phyloP scores from a whole-genome alignment of 352 stramenopile genomes.

The Globisporangium camurandrum region DNA sequence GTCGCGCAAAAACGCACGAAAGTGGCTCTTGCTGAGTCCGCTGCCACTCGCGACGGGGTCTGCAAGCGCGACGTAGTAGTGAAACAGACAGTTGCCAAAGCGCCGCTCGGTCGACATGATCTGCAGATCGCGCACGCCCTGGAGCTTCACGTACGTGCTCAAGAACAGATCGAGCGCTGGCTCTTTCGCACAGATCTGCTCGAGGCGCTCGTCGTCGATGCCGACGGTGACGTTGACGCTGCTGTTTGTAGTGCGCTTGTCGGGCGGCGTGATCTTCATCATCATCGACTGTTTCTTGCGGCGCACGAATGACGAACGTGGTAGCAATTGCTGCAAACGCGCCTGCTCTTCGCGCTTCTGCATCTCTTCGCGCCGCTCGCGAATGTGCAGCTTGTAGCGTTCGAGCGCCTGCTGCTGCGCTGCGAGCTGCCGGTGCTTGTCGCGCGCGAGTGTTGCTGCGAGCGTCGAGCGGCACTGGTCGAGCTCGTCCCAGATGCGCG shows the following conservation, averaged over 20 bases:
- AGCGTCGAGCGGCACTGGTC: slow-evolving; percentile 33
- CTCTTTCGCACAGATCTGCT: slow-evolving; percentile 47
- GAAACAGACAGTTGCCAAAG: slow-evolving; percentile 57
- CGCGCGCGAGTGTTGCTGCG: slow-evolving; percentile 26
- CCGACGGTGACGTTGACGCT: neutral
- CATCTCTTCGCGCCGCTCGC: slow-evolving; percentile 48
- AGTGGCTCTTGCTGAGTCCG: slow-evolving; percentile 60
- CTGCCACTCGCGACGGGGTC: slow-evolving; percentile 31
- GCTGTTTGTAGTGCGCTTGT: neutral
- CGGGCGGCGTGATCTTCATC: slow-evolving; percentile 28
- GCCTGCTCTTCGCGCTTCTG: slow-evolving; percentile 45
- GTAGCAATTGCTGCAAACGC: slow-evolving; percentile 45
- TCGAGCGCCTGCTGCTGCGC: slow-evolving; percentile 25
- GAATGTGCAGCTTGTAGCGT: slow-evolving; percentile 28
- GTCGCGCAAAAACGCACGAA: slow-evolving; percentile 45
- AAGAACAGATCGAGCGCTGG: slow-evolving; percentile 50
- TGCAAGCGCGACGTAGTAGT: slow-evolving; percentile 54
- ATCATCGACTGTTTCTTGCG: slow-evolving; percentile 68
- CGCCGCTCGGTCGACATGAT: slow-evolving; percentile 48
- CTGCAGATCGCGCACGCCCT: slow-evolving; percentile 38
- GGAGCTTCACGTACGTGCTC: slow-evolving; percentile 39
- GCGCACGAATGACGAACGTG: slow-evolving; percentile 52
- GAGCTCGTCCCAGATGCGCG: slow-evolving; percentile 49
- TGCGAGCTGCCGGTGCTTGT: slow-evolving; percentile 34
- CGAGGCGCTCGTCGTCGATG: slow-evolving; percentile 28